phyloP scores from a whole-genome alignment of 805 yeast species.

The Metschnikowia hibisci region DNA sequence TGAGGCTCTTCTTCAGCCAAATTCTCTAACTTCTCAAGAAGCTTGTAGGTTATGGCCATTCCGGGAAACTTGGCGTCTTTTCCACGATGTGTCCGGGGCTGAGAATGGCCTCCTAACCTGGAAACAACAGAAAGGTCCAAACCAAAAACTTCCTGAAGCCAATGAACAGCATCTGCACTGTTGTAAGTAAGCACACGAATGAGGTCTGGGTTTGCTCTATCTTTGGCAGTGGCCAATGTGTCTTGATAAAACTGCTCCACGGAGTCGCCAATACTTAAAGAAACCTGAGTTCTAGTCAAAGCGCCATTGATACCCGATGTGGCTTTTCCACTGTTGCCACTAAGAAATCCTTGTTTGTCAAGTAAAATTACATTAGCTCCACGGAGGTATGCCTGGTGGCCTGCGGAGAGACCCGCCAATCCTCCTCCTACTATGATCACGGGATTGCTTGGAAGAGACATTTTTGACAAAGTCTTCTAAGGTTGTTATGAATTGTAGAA shows the following conservation, averaged over 20 bases:
- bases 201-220: constrained; percentile 53
- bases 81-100: constrained; percentile 79
- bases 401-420: constrained; percentile 59
- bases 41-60: constrained; percentile 56
- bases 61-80: constrained; percentile 62
- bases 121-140: constrained; percentile 64
- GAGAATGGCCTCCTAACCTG: constrained; percentile 81
- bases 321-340: constrained; percentile 66
- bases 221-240: constrained; percentile 63
- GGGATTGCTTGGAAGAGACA: constrained; percentile 25
- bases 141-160: constrained; percentile 64
- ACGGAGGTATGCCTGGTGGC: constrained; percentile 50
- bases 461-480: neutral
- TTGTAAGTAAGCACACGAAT: constrained; percentile 58
- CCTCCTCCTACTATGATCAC: constrained; percentile 63
- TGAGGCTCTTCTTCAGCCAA: constrained; percentile 33
- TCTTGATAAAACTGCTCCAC: constrained; percentile 60
- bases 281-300: constrained; percentile 55
- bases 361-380: constrained; percentile 52
- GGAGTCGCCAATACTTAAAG: constrained; percentile 49
- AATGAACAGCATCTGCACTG: constrained; percentile 63
- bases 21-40: constrained; percentile 17
- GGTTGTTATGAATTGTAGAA: neutral
- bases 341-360: constrained; percentile 58
- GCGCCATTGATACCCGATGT: constrained; percentile 75